Percentiles rank a stretch among this genome's conserved stretches.
Conservation (phyloP, 2,329 filamentous ascomycete species). For the Triangularia setosa region DNA sequence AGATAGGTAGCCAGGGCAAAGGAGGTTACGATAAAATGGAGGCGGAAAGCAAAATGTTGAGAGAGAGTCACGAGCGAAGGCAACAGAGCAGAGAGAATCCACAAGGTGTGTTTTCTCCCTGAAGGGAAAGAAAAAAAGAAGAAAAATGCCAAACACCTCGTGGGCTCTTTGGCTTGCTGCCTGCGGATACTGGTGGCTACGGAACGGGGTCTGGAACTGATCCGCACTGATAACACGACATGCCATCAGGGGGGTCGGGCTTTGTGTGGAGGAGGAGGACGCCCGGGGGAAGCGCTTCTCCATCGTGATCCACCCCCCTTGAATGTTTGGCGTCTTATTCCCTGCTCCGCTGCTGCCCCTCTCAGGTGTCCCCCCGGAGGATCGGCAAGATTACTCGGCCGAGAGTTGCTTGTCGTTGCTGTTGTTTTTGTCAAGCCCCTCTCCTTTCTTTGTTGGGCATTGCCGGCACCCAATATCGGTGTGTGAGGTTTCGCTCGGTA, state of each 20-base stretch:
- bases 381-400: slow-evolving; percentile 13
- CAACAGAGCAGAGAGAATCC: neutral
- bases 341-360: neutral
- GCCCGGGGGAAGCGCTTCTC: neutral
- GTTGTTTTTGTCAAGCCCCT: neutral
- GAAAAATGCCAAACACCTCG: neutral
- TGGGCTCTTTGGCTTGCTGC: neutral
- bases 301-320: neutral
- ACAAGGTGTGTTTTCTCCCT: neutral
- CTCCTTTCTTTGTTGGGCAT: neutral
- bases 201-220: neutral
- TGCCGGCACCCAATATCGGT: neutral
- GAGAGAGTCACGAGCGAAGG: neutral
- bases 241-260: neutral
- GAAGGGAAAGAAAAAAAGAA: neutral
- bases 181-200: neutral
- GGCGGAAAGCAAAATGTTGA: neutral
- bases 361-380: neutral
- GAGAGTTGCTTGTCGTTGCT: slow-evolving; percentile 7
- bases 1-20: neutral
- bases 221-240: neutral
- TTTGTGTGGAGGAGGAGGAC: neutral
- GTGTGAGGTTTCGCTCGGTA: neutral
- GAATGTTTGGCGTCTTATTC: neutral
- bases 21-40: neutral